Base-by-base conservation (phyloP, 2,329 filamentous ascomycete genomes). In the Gliomastix tumulicola region DNA sequence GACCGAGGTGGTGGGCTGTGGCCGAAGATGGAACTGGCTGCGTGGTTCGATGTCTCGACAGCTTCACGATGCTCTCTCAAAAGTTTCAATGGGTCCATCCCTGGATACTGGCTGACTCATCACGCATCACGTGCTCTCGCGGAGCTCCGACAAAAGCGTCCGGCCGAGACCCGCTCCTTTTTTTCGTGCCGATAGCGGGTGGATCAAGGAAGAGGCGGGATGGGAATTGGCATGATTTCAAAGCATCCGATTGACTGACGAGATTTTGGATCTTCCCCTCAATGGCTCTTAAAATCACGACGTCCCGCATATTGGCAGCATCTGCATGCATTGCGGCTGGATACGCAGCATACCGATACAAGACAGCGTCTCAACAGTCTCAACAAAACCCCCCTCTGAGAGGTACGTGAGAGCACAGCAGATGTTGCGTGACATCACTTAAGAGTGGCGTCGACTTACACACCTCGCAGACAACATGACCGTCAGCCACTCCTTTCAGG, bases 401-500 rank as follows among this genome's bases (percentile, higher is more conserved):
- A n/a, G n/a, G n/a, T n/a, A n/a, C n/a, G n/a, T n/a, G n/a, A n/a
- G n/a, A n/a, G n/a, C n/a, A n/a, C n/a, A n/a, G n/a, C n/a, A n/a
- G n/a, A n/a, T n/a, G n/a, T n/a, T n/a, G n/a, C n/a, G n/a, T n/a
- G n/a, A n/a, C n/a, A n/a, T n/a, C n/a, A n/a, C n/a, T n/a, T n/a
- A n/a, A n/a, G n/a, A 13, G 11, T 28, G 25, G 17, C 13, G 13
- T 28, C 13, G 17, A 13, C n/a, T 28, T 28, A 28, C 17, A 28
- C 32, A 11, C 25, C 16, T 6, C 20, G 16, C 20, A 34, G 45
- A 32, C 50, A 66, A 51, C 36, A 71, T 69, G 66, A 55, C 65
- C 22, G 59, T 60, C 34, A 58, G 58, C 30, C 60, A 66, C 47
- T 61, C 63, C 36, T 71, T 71, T 40, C 63, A 68, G 61, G 68